Evolutionary conservation across 176 grass and related monocot genomes (phyloP).

Genomic region (Raddia guianensis): DNA sequence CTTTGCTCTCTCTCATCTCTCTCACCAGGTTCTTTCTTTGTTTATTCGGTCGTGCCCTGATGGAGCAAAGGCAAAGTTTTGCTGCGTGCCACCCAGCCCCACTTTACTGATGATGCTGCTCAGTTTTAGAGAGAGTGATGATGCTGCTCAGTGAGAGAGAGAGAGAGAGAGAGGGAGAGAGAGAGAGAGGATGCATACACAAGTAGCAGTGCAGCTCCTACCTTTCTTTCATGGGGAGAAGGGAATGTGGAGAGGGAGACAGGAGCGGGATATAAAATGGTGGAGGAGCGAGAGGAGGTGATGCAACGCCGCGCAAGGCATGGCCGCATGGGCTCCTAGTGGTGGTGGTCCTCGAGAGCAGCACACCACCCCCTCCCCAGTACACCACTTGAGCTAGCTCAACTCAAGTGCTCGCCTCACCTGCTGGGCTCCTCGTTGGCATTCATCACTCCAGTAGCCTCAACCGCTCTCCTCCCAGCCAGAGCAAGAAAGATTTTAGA

Average conservation of each 20-base stretch:
- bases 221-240: slow-evolving; percentile 21
- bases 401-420: not conserved
- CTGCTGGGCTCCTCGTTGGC: slow-evolving; percentile 27
- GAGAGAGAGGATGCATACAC: not conserved
- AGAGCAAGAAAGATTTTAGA: slow-evolving; percentile 2
- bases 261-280: slow-evolving; percentile 49
- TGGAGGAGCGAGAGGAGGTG: not conserved
- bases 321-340: not conserved
- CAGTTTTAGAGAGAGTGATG: not conserved
- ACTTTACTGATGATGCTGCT: not conserved
- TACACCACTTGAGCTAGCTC: not conserved
- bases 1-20: not conserved
- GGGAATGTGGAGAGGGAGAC: slow-evolving; percentile 52
- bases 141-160: not conserved
- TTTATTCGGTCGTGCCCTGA: slow-evolving; percentile 3
- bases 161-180: not conserved
- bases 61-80: slow-evolving; percentile 30
- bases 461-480: not conserved
- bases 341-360: slow-evolving; percentile 28
- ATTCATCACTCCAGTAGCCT: slow-evolving; percentile 13
- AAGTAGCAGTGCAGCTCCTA: not conserved
- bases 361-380: not conserved
- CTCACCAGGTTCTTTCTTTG: not conserved
- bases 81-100: slow-evolving; percentile 15
- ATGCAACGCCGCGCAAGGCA: slow-evolving; percentile 10